phyloP scores from a whole-genome alignment of 768 basidiomycete genomes.

The Leccinellum rugosiceps region DNA sequence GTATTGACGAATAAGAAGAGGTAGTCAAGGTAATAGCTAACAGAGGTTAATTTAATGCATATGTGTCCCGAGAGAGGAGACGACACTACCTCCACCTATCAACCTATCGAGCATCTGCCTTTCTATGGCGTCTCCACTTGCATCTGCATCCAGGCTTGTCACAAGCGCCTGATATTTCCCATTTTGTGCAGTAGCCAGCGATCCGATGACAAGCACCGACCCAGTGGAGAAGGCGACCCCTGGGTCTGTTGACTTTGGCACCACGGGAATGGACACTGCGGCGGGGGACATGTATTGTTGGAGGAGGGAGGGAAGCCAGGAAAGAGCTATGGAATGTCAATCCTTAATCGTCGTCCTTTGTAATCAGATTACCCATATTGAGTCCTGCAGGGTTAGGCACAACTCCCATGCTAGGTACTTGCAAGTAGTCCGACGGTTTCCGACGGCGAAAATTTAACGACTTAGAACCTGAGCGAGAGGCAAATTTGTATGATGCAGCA shows the following conservation, averaged over 20 bases:
- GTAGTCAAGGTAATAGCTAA: constrained; percentile 57
- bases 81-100: constrained; percentile 64
- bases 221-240: constrained; percentile 36
- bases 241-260: constrained; percentile 16
- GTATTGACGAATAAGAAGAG: constrained; percentile 59
- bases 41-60: background rate
- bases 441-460: background rate
- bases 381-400: background rate
- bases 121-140: constrained; percentile 49
- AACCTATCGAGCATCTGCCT: constrained; percentile 81
- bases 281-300: constrained; percentile 50
- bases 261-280: constrained; percentile 25
- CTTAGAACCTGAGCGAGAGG: background rate
- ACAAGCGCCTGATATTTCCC: constrained; percentile 76
- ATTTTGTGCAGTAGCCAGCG: constrained; percentile 71
- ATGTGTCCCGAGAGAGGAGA: constrained; percentile 1
- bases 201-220: constrained; percentile 70
- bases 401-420: background rate
- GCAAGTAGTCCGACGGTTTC: background rate
- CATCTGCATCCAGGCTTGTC: constrained; percentile 49
- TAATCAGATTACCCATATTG: constrained; percentile 25
- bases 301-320: background rate
- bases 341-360: constrained; percentile 3
- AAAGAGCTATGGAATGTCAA: background rate
- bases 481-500: background rate